phyloP scores from a whole-genome alignment of 129 eudicot species.

The Helianthus tuberosus region DNA sequence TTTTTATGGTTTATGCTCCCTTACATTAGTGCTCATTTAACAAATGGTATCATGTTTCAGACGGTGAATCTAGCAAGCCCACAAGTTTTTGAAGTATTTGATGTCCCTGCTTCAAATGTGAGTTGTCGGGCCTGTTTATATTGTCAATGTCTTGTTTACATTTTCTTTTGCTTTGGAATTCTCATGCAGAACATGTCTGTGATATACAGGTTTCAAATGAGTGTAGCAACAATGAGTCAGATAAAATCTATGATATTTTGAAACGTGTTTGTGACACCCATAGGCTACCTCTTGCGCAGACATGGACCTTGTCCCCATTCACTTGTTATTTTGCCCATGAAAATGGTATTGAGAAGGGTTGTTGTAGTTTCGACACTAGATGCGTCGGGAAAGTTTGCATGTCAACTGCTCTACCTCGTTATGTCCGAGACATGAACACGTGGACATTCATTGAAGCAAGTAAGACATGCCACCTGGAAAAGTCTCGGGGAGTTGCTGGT shows the following conservation, averaged over 20 bases:
- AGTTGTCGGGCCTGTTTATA: neutral
- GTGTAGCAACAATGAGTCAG: neutral
- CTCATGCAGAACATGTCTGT: neutral
- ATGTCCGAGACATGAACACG: conserved; percentile 10
- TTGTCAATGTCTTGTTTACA: too few relatives aligned
- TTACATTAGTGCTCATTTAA: neutral
- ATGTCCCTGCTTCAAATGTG: neutral
- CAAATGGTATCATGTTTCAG: neutral
- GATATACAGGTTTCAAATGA: neutral
- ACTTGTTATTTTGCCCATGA: neutral
- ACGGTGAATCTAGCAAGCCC: neutral
- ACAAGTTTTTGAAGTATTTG: conserved; percentile 9
- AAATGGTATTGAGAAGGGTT: neutral
- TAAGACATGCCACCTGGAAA: neutral
- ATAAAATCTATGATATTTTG: neutral
- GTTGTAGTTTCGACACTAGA: conserved; percentile 15
- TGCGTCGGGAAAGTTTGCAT: conserved; percentile 11
- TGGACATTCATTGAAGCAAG: conserved; percentile 9
- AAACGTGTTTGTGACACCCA: neutral
- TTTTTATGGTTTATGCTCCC: neutral
- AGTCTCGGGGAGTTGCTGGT: neutral
- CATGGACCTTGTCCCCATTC: neutral
- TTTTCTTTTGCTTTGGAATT: neutral
- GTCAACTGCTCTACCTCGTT: neutral
- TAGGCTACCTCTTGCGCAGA: conserved; percentile 6